Percentiles rank a stretch among this genome's conserved stretches.
Conservation (phyloP, 1,139 yeast species). For the Ogataea hybrid region DNA sequence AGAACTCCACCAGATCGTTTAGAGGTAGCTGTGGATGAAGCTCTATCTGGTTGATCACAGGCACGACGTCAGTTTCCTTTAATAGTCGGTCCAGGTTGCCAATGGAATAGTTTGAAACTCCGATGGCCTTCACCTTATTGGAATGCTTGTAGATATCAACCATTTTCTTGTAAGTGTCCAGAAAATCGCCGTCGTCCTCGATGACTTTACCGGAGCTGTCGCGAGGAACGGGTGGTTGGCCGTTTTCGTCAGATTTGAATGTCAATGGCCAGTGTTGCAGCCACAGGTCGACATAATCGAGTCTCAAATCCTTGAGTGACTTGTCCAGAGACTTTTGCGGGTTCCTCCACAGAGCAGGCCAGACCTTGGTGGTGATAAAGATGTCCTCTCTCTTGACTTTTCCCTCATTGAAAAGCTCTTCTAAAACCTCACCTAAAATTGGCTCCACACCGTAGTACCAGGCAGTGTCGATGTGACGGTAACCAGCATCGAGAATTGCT, state of each 20-base stretch:
- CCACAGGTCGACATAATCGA: constrained; percentile 58
- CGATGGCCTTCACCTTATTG: constrained; percentile 49
- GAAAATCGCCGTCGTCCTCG: constrained; percentile 43
- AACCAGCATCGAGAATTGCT: constrained; percentile 62
- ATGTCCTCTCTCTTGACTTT: constrained; percentile 53
- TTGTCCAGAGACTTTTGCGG: constrained; percentile 37
- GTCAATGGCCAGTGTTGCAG: constrained; percentile 63
- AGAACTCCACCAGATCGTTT: constrained; percentile 43
- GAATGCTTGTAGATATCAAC: constrained; percentile 43
- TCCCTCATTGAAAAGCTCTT: constrained; percentile 53
- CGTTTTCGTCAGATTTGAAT: constrained; percentile 35
- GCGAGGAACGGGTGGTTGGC: constrained; percentile 38
- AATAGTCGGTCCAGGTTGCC: constrained; percentile 44
- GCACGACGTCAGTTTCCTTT: constrained; percentile 42
- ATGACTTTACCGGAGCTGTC: constrained; percentile 41
- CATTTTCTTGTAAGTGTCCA: constrained; percentile 47
- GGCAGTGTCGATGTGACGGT: constrained; percentile 79
- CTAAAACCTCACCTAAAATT: constrained; percentile 63
- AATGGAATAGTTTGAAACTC: constrained; percentile 55
- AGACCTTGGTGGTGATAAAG: constrained; percentile 60
- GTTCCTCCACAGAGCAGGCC: constrained; percentile 46
- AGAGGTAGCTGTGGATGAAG: constrained; percentile 61
- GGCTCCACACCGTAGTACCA: constrained; percentile 64
- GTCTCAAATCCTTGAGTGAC: constrained; percentile 42
- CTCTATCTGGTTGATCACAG: constrained; percentile 58